phyloP scores from a whole-genome alignment of 352 stramenopile species.

The Phytophthora aleatoria region DNA sequence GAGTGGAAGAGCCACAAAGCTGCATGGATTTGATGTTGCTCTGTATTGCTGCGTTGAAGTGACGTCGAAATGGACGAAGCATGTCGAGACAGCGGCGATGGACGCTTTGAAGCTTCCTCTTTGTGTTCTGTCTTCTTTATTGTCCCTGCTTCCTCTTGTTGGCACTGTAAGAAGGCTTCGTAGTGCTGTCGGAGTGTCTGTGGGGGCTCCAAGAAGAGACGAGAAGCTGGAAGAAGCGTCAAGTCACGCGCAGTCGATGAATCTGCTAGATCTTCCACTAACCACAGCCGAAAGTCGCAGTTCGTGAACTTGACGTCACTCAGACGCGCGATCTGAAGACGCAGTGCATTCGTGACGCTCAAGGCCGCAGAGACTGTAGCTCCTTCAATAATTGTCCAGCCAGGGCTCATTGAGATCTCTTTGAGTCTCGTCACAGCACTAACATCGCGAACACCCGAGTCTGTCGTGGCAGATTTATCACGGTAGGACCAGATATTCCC shows the following conservation, averaged over 20 bases:
- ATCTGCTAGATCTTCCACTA: constrained; percentile 27
- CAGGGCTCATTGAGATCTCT: constrained; percentile 28
- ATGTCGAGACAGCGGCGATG: constrained; percentile 23
- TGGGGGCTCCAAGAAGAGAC: constrained; percentile 37
- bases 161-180: constrained; percentile 15
- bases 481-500: constrained; percentile 16
- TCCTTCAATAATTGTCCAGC: constrained; percentile 43
- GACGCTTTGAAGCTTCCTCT: constrained; percentile 5
- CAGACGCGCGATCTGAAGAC: constrained; percentile 37
- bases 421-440: constrained; percentile 30
- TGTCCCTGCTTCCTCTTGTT: constrained; percentile 25
- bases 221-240: constrained; percentile 15
- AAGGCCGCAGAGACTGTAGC: constrained; percentile 21
- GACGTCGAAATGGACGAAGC: constrained; percentile 28
- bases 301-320: constrained; percentile 33
- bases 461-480: constrained; percentile 5
- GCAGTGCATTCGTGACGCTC: constrained; percentile 30
- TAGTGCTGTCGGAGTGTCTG: constrained; percentile 41
- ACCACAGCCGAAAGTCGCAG: constrained; percentile 41
- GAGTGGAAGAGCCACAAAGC: constrained; percentile 61
- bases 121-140: constrained; percentile 18
- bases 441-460: constrained; percentile 12
- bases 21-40: constrained; percentile 16
- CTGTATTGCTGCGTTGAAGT: constrained; percentile 19
- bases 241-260: not conserved